Evolutionary conservation across 345 rosid species (phyloP).

Genomic region (Passiflora organensis): DNA sequence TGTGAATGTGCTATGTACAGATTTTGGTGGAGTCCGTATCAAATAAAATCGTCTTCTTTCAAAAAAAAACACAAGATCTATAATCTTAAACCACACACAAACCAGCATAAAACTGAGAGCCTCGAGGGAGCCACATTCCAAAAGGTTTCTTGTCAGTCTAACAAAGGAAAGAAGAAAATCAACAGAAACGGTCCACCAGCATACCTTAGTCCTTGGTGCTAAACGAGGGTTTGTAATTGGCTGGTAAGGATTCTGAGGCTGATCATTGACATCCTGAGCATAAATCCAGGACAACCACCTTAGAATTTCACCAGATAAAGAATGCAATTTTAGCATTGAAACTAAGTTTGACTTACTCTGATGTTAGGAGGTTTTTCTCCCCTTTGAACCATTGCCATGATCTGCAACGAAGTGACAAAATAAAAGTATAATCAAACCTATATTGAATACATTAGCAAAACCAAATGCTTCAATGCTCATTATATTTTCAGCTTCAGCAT

Average conservation of each 20-base stretch:
- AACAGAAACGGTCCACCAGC: conserved; percentile 6
- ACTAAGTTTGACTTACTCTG: conserved; percentile 42
- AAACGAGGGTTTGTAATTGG: conserved; percentile 63
- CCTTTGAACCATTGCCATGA: conserved; percentile 88
- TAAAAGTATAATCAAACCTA: conserved; percentile 2
- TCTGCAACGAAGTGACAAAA: conserved; percentile 41
- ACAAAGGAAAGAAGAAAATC: background rate
- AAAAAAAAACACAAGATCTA: no score
- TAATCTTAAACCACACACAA: no score
- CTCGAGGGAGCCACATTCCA: no score
- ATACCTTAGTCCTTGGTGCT: conserved; percentile 80
- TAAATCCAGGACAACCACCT: conserved; percentile 17
- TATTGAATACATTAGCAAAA: conserved; percentile 3
- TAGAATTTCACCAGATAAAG: conserved; percentile 11
- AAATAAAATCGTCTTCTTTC: no score
- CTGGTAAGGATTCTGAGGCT: conserved; percentile 82
- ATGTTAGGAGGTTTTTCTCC: conserved; percentile 93
- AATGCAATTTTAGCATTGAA: conserved; percentile 12
- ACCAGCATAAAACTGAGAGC: no score
- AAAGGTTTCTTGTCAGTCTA: no score
- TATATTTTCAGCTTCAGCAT: no score
- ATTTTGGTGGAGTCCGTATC: no score
- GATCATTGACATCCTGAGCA: conserved; percentile 79
- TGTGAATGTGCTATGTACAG: no score
- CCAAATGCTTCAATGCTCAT: background rate